Conservation (phyloP, 352 stramenopile genomes). For the Phytophthora pseudosyringae region DNA sequence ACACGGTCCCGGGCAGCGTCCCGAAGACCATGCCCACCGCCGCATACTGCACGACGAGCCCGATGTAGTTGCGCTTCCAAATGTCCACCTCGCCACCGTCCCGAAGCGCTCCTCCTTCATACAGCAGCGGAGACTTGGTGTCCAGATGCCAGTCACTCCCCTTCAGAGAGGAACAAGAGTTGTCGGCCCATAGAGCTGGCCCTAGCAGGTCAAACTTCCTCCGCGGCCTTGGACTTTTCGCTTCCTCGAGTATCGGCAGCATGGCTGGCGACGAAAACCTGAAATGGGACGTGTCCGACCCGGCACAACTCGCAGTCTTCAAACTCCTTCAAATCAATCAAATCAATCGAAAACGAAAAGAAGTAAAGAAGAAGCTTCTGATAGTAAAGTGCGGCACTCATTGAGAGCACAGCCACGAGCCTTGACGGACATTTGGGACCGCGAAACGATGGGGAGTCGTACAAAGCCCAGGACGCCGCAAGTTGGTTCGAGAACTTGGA, state of each 20-base stretch:
- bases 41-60: constrained; percentile 52
- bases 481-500: constrained; percentile 3
- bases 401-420: constrained; percentile 9
- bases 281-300: constrained; percentile 11
- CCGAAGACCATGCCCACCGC: constrained; percentile 48
- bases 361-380: too few relatives aligned
- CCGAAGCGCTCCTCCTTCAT: constrained; percentile 29
- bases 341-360: too few relatives aligned
- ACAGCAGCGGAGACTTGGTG: constrained; percentile 25
- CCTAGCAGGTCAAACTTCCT: constrained; percentile 18
- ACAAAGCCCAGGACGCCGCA: constrained; percentile 9
- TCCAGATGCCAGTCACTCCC: constrained; percentile 24
- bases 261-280: constrained; percentile 13
- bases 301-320: background rate
- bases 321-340: too few relatives aligned
- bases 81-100: constrained; percentile 34
- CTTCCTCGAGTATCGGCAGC: constrained; percentile 31
- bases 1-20: constrained; percentile 47
- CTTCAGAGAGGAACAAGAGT: constrained; percentile 12
- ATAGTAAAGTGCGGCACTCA: too few relatives aligned
- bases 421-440: constrained; percentile 17
- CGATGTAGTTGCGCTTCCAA: constrained; percentile 48
- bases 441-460: constrained; percentile 27
- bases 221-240: constrained; percentile 7
- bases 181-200: constrained; percentile 3